A percentile compares a stretch with the other conserved stretches of the same genome.
These are phyloP conservation scores for Knoxia roxburghii DNA, from an alignment of 257 asterid species.

Conservation along the genomic window DNA sequence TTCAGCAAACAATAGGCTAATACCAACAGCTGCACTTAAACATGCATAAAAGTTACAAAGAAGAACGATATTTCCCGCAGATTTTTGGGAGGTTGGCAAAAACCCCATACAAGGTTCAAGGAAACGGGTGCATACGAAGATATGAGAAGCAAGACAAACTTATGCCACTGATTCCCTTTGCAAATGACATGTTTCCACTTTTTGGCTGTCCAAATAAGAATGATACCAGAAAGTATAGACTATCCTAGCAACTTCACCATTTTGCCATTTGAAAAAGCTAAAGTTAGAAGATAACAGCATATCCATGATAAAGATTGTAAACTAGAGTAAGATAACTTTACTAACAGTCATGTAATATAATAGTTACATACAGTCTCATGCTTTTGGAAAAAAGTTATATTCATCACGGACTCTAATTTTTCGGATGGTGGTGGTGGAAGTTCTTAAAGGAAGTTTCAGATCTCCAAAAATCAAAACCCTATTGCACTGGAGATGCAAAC, in stretches of 20 bases:
- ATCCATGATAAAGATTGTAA: neutral
- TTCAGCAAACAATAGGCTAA: slow-evolving; percentile 11
- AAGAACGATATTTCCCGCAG: neutral
- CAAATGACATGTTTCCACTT: neutral
- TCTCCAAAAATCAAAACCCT: neutral
- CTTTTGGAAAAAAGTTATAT: neutral
- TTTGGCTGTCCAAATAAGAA: neutral
- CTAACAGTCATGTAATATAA: neutral
- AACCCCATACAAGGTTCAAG: neutral
- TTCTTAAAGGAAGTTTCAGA: neutral
- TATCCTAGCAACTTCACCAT: neutral
- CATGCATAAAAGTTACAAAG: neutral
- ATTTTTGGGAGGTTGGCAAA: neutral
- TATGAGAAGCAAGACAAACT: neutral
- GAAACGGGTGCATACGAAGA: neutral
- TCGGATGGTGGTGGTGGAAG: neutral
- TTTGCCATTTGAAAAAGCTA: neutral
- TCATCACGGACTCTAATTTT: neutral
- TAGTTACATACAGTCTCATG: neutral
- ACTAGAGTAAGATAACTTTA: neutral
- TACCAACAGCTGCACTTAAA: neutral
- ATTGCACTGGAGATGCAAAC: neutral
- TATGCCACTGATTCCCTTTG: neutral
- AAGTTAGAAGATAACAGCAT: neutral
- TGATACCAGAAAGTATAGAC: neutral